Conservation (phyloP, 768 basidiomycete genomes). For the Lactarius indigo region DNA sequence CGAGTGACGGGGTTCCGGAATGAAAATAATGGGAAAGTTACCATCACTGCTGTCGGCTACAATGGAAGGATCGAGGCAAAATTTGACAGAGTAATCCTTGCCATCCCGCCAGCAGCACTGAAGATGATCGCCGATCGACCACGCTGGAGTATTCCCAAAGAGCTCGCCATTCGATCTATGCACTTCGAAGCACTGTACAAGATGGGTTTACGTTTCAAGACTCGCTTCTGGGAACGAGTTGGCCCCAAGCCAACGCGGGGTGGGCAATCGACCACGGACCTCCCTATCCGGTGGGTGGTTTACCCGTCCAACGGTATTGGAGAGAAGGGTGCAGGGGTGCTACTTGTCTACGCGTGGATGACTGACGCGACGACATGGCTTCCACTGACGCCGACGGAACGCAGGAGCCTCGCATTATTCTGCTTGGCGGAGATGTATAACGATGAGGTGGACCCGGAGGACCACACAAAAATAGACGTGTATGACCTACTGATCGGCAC, state of each 20-base stretch:
- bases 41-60: constrained; percentile 4
- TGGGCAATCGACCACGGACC: constrained; percentile 26
- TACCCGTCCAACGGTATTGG: constrained; percentile 24
- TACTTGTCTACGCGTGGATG: constrained; percentile 31
- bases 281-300: constrained; percentile 24
- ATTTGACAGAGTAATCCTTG: constrained; percentile 28
- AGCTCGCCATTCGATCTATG: constrained; percentile 29
- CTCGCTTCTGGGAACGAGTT: constrained; percentile 26
- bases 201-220: constrained; percentile 27
- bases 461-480: constrained; percentile 23
- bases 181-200: constrained; percentile 29
- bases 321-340: constrained; percentile 28
- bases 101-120: constrained; percentile 28
- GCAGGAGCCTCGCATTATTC: constrained; percentile 25
- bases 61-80: constrained; percentile 10
- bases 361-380: constrained; percentile 26
- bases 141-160: constrained; percentile 23
- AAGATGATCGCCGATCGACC: constrained; percentile 29
- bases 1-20: neutral
- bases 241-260: constrained; percentile 1
- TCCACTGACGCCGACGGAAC: constrained; percentile 25
- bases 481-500: constrained; percentile 26
- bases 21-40: constrained; percentile 15
- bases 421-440: constrained; percentile 27
- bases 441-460: constrained; percentile 14